Evolutionary conservation across 441 rosid species (phyloP), one percentile per base, ranked within the genome.

Genomic region (Eutrema salsugineum): DNA sequence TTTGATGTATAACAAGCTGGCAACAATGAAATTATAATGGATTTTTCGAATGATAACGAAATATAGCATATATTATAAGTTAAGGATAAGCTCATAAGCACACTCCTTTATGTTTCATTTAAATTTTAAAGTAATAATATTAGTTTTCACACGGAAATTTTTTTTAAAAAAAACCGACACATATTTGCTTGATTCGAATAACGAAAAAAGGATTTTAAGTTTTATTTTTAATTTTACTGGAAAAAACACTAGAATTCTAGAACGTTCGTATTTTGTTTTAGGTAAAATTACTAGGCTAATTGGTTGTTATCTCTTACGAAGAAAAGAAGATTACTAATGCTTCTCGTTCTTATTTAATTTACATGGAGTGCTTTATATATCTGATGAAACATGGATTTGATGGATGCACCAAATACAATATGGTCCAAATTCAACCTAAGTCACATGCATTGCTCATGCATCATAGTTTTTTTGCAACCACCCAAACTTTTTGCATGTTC

Each of bases 361-460:
- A 56, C 11, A 28, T 32, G 30, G 32, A 59, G 54, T 54, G 53
- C 6, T 63, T 14, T 55, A 59, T 38, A 47, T 16, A 54, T 32
- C 47, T 8, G 12, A 49, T 8, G 32, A 33, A 20, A 42, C n/a
- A n/a, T 58, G 66, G 73, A 74, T 58, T 67, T 74, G 73, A 16
- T 74, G 48, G 72, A 66, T 66, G 61, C 61, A 73, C 61, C 67
- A 73, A 74, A 50, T 74, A 44, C 9, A 33, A 20, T 48, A 59
- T 39, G 44, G 67, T 66, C 63, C 72, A 49, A 66, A 50, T 14
- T 49, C 35, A 73, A 66, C 40, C 14, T 16, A 65, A 27, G 32
- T 50, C 62, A 74, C 78, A 74, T 74, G 78, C 68, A 70, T 39
- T 38, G 43, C 57, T 49, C 61, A 70, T 60, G 49, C 56, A 66